phyloP scores from a whole-genome alignment of 2,329 filamentous ascomycete genomes.

The Phyllosticta ampelicida region DNA sequence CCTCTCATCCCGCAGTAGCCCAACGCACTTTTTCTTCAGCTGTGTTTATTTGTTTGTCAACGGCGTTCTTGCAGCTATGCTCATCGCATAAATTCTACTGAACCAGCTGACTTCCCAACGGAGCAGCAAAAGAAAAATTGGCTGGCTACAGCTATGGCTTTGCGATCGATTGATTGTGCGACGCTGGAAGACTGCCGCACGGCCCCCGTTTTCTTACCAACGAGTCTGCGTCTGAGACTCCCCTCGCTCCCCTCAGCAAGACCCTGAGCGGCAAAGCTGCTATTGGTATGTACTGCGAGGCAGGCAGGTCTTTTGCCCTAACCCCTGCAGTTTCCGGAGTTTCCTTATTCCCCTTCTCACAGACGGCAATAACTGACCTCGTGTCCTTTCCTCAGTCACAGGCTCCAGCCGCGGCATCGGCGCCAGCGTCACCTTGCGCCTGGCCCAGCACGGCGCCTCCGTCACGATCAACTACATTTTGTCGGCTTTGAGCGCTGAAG shows the following conservation, averaged over 20 bases:
- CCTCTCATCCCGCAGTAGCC: background rate
- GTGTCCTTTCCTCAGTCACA: conserved; percentile 10
- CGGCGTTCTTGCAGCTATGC: background rate
- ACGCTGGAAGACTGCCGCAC: no score
- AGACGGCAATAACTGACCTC: background rate
- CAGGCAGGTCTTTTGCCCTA: background rate
- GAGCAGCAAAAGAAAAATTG: no score
- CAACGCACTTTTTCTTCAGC: background rate
- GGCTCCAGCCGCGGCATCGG: conserved; percentile 36
- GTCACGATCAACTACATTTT: conserved; percentile 42
- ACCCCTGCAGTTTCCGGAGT: no score
- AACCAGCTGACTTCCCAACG: no score
- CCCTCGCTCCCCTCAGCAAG: background rate
- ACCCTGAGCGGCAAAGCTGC: background rate
- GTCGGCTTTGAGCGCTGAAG: conserved; percentile 17
- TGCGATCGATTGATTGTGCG: no score
- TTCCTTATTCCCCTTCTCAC: background rate
- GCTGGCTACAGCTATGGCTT: no score
- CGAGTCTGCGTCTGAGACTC: background rate
- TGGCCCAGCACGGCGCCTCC: conserved; percentile 32
- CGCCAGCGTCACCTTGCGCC: conserved; percentile 30
- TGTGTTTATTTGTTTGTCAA: background rate
- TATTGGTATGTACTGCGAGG: background rate
- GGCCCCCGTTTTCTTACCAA: background rate
- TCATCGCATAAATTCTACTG: background rate